Evolutionary conservation across 257 asterid genomes (phyloP), one percentile per base, ranked within the genome.

Genomic region (Solanum habrochaites): DNA sequence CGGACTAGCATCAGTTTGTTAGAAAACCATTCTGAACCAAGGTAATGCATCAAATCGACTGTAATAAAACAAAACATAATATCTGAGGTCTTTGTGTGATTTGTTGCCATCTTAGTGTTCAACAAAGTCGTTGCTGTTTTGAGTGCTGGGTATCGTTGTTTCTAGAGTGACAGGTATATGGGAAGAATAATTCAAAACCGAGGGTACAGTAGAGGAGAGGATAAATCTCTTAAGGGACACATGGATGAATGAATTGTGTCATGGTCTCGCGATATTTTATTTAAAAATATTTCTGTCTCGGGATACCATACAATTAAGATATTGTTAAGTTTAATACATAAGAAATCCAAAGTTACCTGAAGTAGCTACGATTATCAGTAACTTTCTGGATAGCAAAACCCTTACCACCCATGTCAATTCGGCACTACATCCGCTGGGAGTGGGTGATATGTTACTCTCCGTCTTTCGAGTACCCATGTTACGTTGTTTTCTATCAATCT

Each of bases 301-400:
- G 14, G 69, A 60, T 23, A 23, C 3, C 69, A 60, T n/a, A 60
- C 69, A 60, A 60, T 29, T 29, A 32, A 71, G 23, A n/a, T 42
- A 27, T 21, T 15, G 43, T 6, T 9, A 42, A 42, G 45, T 42
- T 42, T 78, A 78, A 43, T 43, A 25, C 8, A 27, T 15, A 43
- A 80, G 62, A 27, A 56, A 84, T 73, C 32, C 85, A 66, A 86
- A 86, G 84, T 85, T 64, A 93, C 99, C 99, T 91, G 91, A 97
- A 95, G 93, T 91, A 94, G 92, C 96, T 94, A 90, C 98, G 91
- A 42, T 90, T 89, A 77, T 83, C 62, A 78, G 95, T 89, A 62
- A 94, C 96, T 94, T 94, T 97, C 78, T 94, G 98, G 83, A 94
- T 2, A 84, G 97, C 98, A 88, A 94, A 93, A 62, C 99, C 99